Base-by-base conservation (phyloP, 2,329 filamentous ascomycete species). In the Pseudogymnoascus sp. region DNA sequence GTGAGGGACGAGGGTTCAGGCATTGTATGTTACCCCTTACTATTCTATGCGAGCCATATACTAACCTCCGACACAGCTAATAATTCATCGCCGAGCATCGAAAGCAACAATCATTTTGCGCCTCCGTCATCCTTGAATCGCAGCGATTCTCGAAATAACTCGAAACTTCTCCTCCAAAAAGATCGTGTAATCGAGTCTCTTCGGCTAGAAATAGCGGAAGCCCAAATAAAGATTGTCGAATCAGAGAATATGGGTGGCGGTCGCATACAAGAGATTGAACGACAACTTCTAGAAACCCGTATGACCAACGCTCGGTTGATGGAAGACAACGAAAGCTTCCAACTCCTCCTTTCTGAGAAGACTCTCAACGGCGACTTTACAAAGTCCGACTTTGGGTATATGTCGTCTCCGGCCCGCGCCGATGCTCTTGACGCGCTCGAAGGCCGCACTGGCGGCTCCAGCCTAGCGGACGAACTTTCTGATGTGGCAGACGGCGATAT, bases 241-340 rank as follows among this genome's bases (percentile, higher is more conserved):
- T 87, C 95, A 62, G 93, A 97, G 77, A 96, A 97, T 74, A 87
- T 90, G 75, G 93, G 92, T 61, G 93, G 93, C 62, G 92, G 91
- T 53, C 87, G 90, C 29, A 79, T 96, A 72, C 89, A 91, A 68
- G 91, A 96, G 75, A 84, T 97, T n/a, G 93, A 97, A 77, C 88
- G 89, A 70, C 85, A 90, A 67, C 83, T 97, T 61, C 87, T 97
- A 77, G 93, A 97, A 73, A 88, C 91, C 40, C 91, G 93, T 71
- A 95, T 97, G 89, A 89, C 92, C 68, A 99, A 97, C 73, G 95
- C 95, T 64, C 86, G 93, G 53, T 80, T 99, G 67, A 95, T 97
- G 90, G 95, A 99, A 77, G 95, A 99, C 76, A 97, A 97, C 72
- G 95, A 99, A 77, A 96, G 92, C 77, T 99, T 96, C 77, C 93